phyloP scores from a whole-genome alignment of 2,329 filamentous ascomycete species.

The Colletotrichum viniferum region DNA sequence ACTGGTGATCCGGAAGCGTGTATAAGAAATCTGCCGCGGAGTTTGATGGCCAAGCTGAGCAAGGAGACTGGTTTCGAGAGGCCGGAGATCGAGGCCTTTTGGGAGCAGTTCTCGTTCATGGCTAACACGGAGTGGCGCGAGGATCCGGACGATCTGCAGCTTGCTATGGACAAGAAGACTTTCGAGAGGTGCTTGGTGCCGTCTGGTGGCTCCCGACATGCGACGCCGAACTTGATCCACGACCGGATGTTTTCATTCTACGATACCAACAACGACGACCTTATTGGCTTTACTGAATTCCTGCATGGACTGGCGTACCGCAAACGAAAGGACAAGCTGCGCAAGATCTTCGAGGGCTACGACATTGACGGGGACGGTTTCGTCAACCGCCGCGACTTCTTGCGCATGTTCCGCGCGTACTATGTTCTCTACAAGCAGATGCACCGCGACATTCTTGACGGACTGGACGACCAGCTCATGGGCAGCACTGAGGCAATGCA shows the following conservation, averaged over 20 bases:
- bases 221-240: constrained; percentile 86
- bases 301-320: constrained; percentile 78
- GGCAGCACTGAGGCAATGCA: constrained; percentile 78
- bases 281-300: constrained; percentile 94
- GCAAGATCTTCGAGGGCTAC: constrained; percentile 83
- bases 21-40: constrained; percentile 67
- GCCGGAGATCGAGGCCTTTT: constrained; percentile 88
- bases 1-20: constrained; percentile 82
- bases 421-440: constrained; percentile 91
- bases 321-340: constrained; percentile 71
- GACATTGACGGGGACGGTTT: constrained; percentile 89
- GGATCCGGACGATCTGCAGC: constrained; percentile 76
- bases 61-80: constrained; percentile 80
- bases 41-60: constrained; percentile 69
- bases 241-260: constrained; percentile 98
- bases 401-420: constrained; percentile 90
- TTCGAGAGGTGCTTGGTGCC: constrained; percentile 92
- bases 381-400: constrained; percentile 83
- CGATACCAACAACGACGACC: constrained; percentile 84
- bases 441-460: constrained; percentile 81
- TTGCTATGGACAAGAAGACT: constrained; percentile 90
- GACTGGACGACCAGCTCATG: constrained; percentile 78
- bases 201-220: constrained; percentile 77
- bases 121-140: constrained; percentile 83
- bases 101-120: constrained; percentile 96